phyloP scores from a whole-genome alignment of 2,329 filamentous ascomycete genomes.

The Aspergillus sp. region DNA sequence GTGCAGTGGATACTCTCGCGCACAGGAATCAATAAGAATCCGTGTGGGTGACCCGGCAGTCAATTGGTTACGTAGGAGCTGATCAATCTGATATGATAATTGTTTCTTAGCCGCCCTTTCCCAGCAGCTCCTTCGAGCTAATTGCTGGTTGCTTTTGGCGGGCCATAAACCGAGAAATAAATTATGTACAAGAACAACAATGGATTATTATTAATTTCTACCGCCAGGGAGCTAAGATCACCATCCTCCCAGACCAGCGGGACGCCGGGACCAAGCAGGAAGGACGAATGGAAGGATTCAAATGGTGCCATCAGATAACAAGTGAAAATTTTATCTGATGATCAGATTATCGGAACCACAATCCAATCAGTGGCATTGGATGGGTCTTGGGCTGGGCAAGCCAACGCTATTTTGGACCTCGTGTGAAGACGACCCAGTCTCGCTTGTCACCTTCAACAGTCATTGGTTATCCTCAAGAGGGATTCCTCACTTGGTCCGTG shows the following conservation, averaged over 20 bases:
- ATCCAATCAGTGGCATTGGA: conserved; percentile 1
- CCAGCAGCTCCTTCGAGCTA: neutral
- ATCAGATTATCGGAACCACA: conserved; percentile 21
- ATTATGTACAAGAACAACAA: neutral
- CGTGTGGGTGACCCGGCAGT: neutral
- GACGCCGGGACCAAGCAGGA: neutral
- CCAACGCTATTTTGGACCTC: conserved; percentile 3
- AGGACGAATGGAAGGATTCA: neutral
- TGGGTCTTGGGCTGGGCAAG: neutral
- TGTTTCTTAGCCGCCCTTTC: neutral
- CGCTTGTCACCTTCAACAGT: neutral
- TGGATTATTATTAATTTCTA: neutral
- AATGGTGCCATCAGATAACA: conserved; percentile 26
- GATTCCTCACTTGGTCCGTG: neutral
- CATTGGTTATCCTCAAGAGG: neutral
- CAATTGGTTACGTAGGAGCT: conserved; percentile 5
- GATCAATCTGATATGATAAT: conserved; percentile 8
- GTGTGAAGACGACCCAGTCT: neutral
- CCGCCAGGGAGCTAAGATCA: neutral
- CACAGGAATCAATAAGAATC: neutral
- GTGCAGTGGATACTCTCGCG: neutral
- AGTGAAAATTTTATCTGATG: conserved; percentile 26
- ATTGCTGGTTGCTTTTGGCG: neutral
- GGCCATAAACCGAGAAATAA: neutral
- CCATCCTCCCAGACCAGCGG: neutral